Evolutionary conservation across 2,329 filamentous ascomycete genomes (phyloP).

Genomic region (Fusarium luffae): DNA sequence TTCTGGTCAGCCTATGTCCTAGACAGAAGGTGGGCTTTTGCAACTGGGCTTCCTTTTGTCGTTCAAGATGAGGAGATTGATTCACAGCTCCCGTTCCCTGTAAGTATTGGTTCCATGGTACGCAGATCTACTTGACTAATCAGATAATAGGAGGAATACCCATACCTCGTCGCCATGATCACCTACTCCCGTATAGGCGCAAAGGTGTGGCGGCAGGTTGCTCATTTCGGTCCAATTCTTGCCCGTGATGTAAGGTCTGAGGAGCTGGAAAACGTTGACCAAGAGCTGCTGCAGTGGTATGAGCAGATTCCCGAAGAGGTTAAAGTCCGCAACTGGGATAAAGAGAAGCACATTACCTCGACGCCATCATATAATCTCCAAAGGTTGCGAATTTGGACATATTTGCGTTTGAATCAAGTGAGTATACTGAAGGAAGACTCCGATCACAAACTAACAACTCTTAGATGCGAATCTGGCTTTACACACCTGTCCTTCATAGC

Average conservation of each 20-base stretch:
- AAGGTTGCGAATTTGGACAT: constrained; percentile 84
- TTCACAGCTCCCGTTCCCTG: constrained; percentile 79
- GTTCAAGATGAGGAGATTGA: constrained; percentile 90
- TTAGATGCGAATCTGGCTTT: constrained; percentile 84
- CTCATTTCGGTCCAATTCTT: constrained; percentile 71
- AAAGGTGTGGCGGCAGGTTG: constrained; percentile 86
- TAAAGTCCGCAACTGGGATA: constrained; percentile 68
- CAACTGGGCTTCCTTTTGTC: constrained; percentile 87
- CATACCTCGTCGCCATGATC: constrained; percentile 86
- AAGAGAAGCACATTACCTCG: constrained; percentile 62
- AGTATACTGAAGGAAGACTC: constrained; percentile 8
- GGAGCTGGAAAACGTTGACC: constrained; percentile 83
- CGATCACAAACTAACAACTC: constrained; percentile 3
- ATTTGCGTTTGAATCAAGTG: constrained; percentile 84
- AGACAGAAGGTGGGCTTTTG: constrained; percentile 88
- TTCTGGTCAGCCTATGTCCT: constrained; percentile 91
- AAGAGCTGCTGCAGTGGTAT: constrained; percentile 89
- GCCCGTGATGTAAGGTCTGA: constrained; percentile 74
- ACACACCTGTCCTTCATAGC: constrained; percentile 87
- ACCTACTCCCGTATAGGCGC: constrained; percentile 84
- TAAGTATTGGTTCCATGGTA: constrained; percentile 55
- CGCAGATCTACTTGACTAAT: constrained; percentile 14
- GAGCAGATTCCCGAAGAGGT: constrained; percentile 74
- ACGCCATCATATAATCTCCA: constrained; percentile 73
- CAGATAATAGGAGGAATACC: constrained; percentile 60